These are phyloP conservation scores for Scutellaria minor DNA, from an alignment of 257 asterid species.

Conservation along the genomic window DNA sequence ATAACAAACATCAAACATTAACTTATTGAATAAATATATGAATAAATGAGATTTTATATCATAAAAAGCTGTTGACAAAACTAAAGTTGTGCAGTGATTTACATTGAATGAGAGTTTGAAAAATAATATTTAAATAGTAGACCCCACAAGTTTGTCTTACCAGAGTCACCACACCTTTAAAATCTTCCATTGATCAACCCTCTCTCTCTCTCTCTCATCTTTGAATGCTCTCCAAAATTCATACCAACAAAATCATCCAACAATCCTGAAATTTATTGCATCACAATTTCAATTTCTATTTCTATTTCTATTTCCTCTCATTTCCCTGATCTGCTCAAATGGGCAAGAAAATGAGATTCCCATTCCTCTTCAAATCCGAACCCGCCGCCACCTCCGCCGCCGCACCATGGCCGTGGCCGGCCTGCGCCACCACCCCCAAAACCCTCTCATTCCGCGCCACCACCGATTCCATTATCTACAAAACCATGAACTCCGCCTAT, in stretches of 20 bases:
- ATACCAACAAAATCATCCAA: slow-evolving; percentile 18
- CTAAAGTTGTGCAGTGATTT: too few species aligned
- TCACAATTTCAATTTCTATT: neutral
- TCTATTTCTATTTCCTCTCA: slow-evolving; percentile 3
- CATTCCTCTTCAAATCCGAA: slow-evolving; percentile 52
- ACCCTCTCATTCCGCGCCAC: slow-evolving; percentile 58
- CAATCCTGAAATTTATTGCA: neutral
- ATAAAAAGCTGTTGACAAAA: too few species aligned
- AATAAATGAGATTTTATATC: too few species aligned
- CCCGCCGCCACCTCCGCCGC: slow-evolving; percentile 35
- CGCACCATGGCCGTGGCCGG: slow-evolving; percentile 54
- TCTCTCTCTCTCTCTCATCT: neutral
- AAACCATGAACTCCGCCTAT: slow-evolving; percentile 45
- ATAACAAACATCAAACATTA: too few species aligned
- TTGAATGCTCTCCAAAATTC: slow-evolving; percentile 32
- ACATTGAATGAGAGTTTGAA: too few species aligned
- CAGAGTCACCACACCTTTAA: slow-evolving; percentile 37
- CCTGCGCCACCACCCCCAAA: slow-evolving; percentile 46
- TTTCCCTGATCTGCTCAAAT: slow-evolving; percentile 9
- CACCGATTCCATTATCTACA: slow-evolving; percentile 33
- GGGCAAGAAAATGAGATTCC: slow-evolving; percentile 51
- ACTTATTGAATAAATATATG: too few species aligned
- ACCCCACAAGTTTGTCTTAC: slow-evolving; percentile 24
- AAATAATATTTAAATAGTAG: slow-evolving; percentile 24
- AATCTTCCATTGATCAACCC: slow-evolving; percentile 16